Percentiles rank a stretch among this genome's conserved stretches.
Conservation (phyloP, 2,329 filamentous ascomycete genomes). For the Trichophaea hybrida region DNA sequence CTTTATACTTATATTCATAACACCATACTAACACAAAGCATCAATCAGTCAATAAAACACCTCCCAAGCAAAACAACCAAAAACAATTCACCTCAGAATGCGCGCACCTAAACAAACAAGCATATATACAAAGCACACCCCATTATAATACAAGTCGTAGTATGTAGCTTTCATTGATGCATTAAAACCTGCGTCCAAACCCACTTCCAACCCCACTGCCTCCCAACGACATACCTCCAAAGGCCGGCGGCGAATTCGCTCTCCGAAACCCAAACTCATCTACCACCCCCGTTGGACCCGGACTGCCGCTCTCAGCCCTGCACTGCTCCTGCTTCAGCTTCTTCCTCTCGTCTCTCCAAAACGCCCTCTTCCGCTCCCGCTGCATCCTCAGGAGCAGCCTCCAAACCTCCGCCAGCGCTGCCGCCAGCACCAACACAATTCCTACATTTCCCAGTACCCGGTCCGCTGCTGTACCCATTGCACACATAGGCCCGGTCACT, state of each 20-base stretch:
- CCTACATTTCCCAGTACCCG: neutral
- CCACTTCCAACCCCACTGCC: no score
- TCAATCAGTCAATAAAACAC: no score
- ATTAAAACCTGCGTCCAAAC: no score
- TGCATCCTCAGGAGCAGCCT: conserved; percentile 11
- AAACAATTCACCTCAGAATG: no score
- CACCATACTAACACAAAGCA: no score
- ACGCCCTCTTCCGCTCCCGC: conserved; percentile 9
- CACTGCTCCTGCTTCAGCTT: conserved; percentile 9
- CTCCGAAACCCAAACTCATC: neutral
- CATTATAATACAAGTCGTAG: no score
- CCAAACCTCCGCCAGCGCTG: conserved; percentile 9
- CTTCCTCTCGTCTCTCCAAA: conserved; percentile 11
- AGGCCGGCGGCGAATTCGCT: neutral
- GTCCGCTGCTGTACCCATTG: neutral
- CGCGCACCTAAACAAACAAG: no score
- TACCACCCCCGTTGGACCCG: neutral
- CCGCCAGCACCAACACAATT: neutral
- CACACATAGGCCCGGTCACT: neutral
- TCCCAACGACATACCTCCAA: neutral
- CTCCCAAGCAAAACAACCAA: no score
- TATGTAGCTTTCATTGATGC: no score
- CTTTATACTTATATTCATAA: no score
- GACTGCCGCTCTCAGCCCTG: neutral
- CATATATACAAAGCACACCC: no score